Percentiles rank a stretch among this genome's conserved stretches.
Evolutionary conservation across 2,329 filamentous ascomycete genomes (phyloP).

Genomic region (Botrytis pseudocinerea): DNA sequence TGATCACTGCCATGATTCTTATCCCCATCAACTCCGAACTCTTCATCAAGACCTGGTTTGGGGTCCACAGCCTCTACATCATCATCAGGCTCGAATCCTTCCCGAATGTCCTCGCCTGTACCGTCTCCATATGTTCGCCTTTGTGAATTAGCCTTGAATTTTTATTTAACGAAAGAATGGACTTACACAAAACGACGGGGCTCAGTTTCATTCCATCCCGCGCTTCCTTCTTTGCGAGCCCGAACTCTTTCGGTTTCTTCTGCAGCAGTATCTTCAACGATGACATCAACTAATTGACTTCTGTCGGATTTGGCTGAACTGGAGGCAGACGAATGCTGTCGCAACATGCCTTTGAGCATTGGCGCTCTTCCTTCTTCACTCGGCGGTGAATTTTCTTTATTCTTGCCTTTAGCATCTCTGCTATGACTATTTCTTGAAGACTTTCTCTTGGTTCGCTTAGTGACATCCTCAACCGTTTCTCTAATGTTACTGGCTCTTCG

Average conservation of each 20-base stretch:
- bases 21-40: conserved; percentile 37
- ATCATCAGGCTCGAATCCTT: conserved; percentile 55
- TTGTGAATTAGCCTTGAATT: conserved; percentile 14
- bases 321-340: conserved; percentile 51
- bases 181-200: conserved; percentile 56
- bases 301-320: conserved; percentile 54
- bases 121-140: conserved; percentile 50
- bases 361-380: conserved; percentile 40
- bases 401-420: conserved; percentile 37
- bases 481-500: conserved; percentile 43
- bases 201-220: conserved; percentile 58
- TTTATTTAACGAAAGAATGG: not conserved
- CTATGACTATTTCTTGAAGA: conserved; percentile 30
- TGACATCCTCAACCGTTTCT: conserved; percentile 41
- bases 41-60: conserved; percentile 42
- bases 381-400: conserved; percentile 29
- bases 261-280: conserved; percentile 63
- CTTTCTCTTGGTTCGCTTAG: conserved; percentile 41
- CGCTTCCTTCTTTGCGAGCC: conserved; percentile 61
- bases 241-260: conserved; percentile 63
- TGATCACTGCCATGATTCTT: conserved; percentile 36
- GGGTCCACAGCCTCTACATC: conserved; percentile 45
- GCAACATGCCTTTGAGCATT: conserved; percentile 43
- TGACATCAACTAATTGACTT: conserved; percentile 66
- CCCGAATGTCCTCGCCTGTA: conserved; percentile 52